Conservation (phyloP, 164 flowering plant species). For the Berberis vulgaris region DNA sequence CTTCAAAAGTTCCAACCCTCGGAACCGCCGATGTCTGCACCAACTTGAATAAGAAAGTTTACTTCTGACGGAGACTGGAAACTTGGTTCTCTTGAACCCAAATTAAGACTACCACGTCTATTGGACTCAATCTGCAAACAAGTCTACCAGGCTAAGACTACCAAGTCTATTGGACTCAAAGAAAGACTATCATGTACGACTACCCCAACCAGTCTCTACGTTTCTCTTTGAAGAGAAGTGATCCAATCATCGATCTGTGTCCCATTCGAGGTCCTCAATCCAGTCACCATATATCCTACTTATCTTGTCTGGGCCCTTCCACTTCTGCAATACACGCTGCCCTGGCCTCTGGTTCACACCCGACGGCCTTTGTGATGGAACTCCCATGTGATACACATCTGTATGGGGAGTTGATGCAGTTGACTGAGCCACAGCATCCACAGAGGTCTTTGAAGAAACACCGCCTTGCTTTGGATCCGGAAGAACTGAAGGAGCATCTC, state of each 20-base stretch:
- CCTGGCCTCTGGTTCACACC: conserved; percentile 47
- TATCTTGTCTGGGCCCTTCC: conserved; percentile 98
- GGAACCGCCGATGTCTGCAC: too few relatives aligned
- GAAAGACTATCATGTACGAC: neutral
- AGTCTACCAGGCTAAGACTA: neutral
- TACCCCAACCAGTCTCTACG: neutral
- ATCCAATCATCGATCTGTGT: conserved; percentile 14
- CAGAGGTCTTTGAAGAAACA: conserved; percentile 30
- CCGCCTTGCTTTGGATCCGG: conserved; percentile 50
- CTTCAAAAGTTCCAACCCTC: too few relatives aligned
- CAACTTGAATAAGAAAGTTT: too few relatives aligned
- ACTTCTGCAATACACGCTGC: conserved; percentile 59
- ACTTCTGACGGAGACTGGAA: too few relatives aligned
- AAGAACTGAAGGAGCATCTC: conserved; percentile 40
- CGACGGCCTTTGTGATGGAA: conserved; percentile 60
- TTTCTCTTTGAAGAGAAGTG: neutral
- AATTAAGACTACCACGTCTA: too few relatives aligned
- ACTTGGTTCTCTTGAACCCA: too few relatives aligned
- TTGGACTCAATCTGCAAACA: too few relatives aligned
- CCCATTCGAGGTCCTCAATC: conserved; percentile 80
- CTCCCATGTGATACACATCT: conserved; percentile 62
- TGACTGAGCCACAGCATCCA: conserved; percentile 31
- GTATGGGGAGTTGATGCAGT: conserved; percentile 41
- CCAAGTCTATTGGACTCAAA: neutral
- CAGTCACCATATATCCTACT: conserved; percentile 98